phyloP scores from a whole-genome alignment of 306 rosid species.

The Prunus salicina region DNA sequence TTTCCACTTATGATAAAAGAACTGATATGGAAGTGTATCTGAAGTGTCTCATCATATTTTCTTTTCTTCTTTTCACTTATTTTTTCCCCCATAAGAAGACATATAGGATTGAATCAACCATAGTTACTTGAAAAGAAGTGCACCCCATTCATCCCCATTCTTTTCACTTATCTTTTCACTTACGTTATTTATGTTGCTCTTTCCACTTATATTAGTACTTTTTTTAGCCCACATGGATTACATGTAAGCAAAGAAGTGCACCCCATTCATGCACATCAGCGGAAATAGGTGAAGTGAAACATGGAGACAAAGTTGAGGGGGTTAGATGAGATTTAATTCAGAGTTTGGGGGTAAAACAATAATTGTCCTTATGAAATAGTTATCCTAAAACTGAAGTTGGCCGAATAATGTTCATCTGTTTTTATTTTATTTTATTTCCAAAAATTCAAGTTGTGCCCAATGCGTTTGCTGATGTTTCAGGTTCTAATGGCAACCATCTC shows the following conservation, averaged over 20 bases:
- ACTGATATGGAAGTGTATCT: not conserved
- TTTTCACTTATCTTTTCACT: no score
- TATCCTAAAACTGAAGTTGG: not conserved
- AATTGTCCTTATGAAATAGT: not conserved
- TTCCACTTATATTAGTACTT: no score
- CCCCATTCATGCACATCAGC: no score
- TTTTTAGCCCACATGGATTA: no score
- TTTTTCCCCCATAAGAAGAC: not conserved
- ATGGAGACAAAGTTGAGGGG: no score
- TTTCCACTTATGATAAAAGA: not conserved
- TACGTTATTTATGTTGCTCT: no score
- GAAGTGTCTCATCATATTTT: not conserved
- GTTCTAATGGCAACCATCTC: constrained; percentile 73
- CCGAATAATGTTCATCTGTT: not conserved
- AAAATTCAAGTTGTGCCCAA: not conserved
- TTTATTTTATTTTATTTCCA: not conserved
- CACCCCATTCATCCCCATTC: no score
- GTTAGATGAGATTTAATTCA: no score
- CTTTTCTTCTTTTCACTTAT: not conserved
- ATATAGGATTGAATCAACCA: not conserved
- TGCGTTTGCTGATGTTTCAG: constrained; percentile 28
- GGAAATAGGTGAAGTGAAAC: no score
- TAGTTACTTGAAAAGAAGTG: not conserved
- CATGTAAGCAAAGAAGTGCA: no score
- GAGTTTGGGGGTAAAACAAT: no score